Evolutionary conservation across 371 early-diverging fungal genomes (phyloP), one percentile per base, ranked within the genome.

Genomic region (Rhizopus stolonifer): DNA sequence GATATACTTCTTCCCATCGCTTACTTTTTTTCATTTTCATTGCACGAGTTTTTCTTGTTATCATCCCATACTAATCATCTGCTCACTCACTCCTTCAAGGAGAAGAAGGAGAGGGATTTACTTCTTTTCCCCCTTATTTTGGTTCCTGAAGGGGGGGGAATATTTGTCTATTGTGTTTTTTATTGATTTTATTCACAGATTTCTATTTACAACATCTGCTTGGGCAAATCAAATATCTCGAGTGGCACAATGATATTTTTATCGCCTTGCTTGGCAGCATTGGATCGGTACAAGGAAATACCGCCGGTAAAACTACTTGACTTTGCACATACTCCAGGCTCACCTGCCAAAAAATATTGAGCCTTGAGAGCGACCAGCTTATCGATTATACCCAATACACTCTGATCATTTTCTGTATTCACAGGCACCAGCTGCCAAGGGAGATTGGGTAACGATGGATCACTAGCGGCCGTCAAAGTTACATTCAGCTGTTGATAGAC

Each of bases 391-490:
- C 75, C 79, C 0, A 78, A 46, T 3, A 68, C 56, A 21, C 75
- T 64, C 18, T 47, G 32, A 33, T 78, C 79, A 0, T 60, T 44
- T 2, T 46, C 24, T 4, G 63, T 56, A 7, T 56, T 43, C 1
- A 72, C 59, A 3, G 69, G 60, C 5, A 36, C 1, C n/a, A 74
- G 33, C 45, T 67, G 65, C 73, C 71, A 72, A 52, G 89, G 88
- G 58, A 70, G 82, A 4, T 85, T 85, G 45, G 53, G 54, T 11
- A 62, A 49, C 0, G 34, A 34, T 10, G 13, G 43, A 23, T 46
- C 23, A 18, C 46, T 40, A 1, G 49, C 8, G 3, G 49, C 8
- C 0, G 67, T 67, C 2, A 72, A 26, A 0, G 70, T 64, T 3
- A 72, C 49, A 23, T 74, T 70, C 8, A 67, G 29, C 4, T 61